phyloP scores from a whole-genome alignment of 2,329 filamentous ascomycete species.

The Penicillium sp. region DNA sequence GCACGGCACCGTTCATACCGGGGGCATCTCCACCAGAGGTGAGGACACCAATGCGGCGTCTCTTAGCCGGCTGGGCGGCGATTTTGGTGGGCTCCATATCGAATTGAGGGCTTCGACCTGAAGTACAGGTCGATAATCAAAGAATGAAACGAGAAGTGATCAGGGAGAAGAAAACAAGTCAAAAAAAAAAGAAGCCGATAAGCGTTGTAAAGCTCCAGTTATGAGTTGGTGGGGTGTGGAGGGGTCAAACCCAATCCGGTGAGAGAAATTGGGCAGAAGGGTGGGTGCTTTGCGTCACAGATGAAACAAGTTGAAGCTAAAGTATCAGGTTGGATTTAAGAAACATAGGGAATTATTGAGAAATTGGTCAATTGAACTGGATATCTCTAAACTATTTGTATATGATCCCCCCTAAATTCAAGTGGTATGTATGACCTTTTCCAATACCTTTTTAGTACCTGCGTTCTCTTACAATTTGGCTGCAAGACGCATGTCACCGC shows the following conservation, averaged over 20 bases:
- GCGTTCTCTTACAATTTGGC: slow-evolving; percentile 1
- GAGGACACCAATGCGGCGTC: slow-evolving; percentile 78
- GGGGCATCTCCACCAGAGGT: slow-evolving; percentile 92
- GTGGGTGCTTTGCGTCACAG: slow-evolving; percentile 25
- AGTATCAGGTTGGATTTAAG: slow-evolving; percentile 9
- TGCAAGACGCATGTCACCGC: slow-evolving; percentile 6
- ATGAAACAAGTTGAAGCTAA: slow-evolving; percentile 1
- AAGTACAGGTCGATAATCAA: slow-evolving; percentile 10
- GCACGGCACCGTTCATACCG: slow-evolving; percentile 89
- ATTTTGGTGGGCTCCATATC: slow-evolving; percentile 25
- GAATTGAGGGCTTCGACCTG: slow-evolving; percentile 12
- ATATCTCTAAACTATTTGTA: neutral
- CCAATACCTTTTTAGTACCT: slow-evolving; percentile 1
- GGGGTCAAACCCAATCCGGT: slow-evolving; percentile 34
- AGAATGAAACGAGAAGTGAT: slow-evolving; percentile 4
- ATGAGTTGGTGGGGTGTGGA: slow-evolving; percentile 18
- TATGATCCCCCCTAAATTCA: too few species aligned
- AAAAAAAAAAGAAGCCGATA: slow-evolving; percentile 10
- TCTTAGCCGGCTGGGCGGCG: slow-evolving; percentile 44
- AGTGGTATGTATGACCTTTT: slow-evolving; percentile 1
- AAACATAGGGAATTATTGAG: neutral
- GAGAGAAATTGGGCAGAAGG: slow-evolving; percentile 37
- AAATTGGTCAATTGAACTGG: neutral
- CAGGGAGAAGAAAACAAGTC: neutral
- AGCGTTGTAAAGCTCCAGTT: slow-evolving; percentile 15